Evolutionary conservation across 139 green algal genomes (phyloP).

Genomic region (Chlamydomonas urium): DNA sequence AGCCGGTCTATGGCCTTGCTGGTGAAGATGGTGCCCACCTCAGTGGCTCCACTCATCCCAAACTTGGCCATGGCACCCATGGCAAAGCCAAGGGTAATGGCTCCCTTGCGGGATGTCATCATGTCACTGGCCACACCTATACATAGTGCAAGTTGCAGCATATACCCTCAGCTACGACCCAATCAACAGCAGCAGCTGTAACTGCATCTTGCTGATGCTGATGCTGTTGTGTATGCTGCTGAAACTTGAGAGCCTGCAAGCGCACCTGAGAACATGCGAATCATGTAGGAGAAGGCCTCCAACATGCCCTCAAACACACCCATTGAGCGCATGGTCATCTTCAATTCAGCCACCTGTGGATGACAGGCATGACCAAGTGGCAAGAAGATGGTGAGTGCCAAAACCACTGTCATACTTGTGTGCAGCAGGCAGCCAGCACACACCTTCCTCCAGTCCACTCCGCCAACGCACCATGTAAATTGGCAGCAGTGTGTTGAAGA

Average conservation of each 20-base stretch:
- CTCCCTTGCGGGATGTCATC: conserved; percentile 49
- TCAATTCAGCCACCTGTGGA: conserved; percentile 56
- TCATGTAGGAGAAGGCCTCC: conserved; percentile 59
- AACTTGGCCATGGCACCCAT: conserved; percentile 56
- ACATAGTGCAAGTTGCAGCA: neutral
- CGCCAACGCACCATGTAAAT: conserved; percentile 58
- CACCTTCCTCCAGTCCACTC: no score
- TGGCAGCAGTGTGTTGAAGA: conserved; percentile 52
- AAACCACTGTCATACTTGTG: no score
- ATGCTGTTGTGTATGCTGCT: no score
- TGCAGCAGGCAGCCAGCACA: no score
- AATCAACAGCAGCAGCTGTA: no score
- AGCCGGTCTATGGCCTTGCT: conserved; percentile 54
- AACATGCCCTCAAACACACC: conserved; percentile 61
- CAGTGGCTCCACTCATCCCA: conserved; percentile 37
- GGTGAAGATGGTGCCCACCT: conserved; percentile 43
- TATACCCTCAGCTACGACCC: neutral
- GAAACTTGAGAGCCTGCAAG: neutral
- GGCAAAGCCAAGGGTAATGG: conserved; percentile 54
- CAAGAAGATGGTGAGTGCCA: no score
- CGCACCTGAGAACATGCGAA: conserved; percentile 55
- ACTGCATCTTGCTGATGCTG: no score
- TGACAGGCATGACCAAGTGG: no score
- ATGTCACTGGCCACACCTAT: conserved; percentile 38
- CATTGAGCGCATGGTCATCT: conserved; percentile 55